Evolutionary conservation across 1,139 yeast species (phyloP).

Genomic region (Debaryomycetaceae sp.): DNA sequence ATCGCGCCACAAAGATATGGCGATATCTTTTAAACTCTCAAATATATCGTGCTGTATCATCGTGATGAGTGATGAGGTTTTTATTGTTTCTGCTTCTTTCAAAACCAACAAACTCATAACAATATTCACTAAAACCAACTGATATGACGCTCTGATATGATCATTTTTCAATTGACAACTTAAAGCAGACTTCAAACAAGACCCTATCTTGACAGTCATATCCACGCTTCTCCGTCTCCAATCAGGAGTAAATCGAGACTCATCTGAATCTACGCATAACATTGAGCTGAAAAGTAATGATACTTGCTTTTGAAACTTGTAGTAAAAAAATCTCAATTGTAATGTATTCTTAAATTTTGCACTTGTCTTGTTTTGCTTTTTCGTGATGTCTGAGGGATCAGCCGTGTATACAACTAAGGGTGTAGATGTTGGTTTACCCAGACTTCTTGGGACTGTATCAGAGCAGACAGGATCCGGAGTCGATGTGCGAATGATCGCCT

Average conservation of each 20-base stretch:
- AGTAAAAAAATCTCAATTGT: slow-evolving; percentile 50
- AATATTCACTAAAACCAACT: slow-evolving; percentile 27
- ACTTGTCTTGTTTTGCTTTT: slow-evolving; percentile 38
- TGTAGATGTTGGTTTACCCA: slow-evolving; percentile 25
- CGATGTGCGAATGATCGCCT: slow-evolving; percentile 42
- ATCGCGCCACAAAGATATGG: slow-evolving; percentile 18
- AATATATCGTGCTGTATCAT: slow-evolving; percentile 49
- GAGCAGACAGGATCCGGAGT: slow-evolving; percentile 48
- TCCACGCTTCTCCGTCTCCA: slow-evolving; percentile 39
- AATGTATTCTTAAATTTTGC: slow-evolving; percentile 60
- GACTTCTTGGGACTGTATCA: slow-evolving; percentile 35
- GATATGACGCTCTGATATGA: slow-evolving; percentile 20
- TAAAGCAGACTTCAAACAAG: slow-evolving; percentile 23
- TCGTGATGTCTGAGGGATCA: slow-evolving; percentile 25
- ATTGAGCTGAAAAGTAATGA: slow-evolving; percentile 38
- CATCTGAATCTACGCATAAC: slow-evolving; percentile 43
- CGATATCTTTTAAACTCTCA: slow-evolving; percentile 19
- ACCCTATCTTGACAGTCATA: slow-evolving; percentile 36
- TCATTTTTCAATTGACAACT: slow-evolving; percentile 18
- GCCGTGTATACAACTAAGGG: slow-evolving; percentile 34
- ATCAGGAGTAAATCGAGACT: slow-evolving; percentile 31
- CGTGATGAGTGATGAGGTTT: slow-evolving; percentile 44
- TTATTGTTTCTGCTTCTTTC: slow-evolving; percentile 29
- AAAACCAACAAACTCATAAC: slow-evolving; percentile 22
- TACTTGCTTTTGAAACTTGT: slow-evolving; percentile 49